Evolutionary conservation across 2,329 filamentous ascomycete genomes (phyloP), one percentile per base, ranked within the genome.

Genomic region (Stromatinia cepivora): DNA sequence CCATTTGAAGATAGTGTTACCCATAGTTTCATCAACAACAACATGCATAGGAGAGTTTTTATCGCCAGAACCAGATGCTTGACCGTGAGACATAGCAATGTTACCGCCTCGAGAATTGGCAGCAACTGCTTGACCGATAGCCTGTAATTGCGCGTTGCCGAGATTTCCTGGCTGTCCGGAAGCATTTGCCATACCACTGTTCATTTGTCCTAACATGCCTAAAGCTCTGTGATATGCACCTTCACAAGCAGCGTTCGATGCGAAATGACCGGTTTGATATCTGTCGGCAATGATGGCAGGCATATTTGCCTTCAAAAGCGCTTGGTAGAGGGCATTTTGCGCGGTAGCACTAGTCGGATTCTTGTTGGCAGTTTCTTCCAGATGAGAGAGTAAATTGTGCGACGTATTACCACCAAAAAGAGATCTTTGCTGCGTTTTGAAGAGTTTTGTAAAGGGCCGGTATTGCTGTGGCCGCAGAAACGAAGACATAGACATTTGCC

Each of bases 301-400:
- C 91, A 97, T 94, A 77, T 96, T 95, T 65, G 94, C 93, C 78
- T 92, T 91, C 68, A 97, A 85, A 20, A 99, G 87, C 58, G 94
- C 90, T 78, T 94, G 91, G 79, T 99, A 99, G 79, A 99, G 97
- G 22, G 92, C 90, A 79, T 94, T 95, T 79, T 99, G 95, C 28
- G 93, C 90, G 56, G 91, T 91, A 39, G 93, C 90, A 79, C 93
- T 98, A 70, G 84, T 87, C 1, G 95, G 93, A 76, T 97, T 97
- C 80, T 93, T 91, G 81, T 98, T 99, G 50, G 95, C 96, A 34
- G 92, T 91, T 79, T 94, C 91, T 81, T 99, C 95, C 75, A 94
- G 86, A 74, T 92, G 91, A 46, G 93, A 93, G 46, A 99, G 87
- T 69, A 94, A 83, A 72, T 85, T 88, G 71, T 86, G 84, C 58